These are phyloP conservation scores for Cordyceps farinosa DNA, from an alignment of 2,329 filamentous ascomycete species.

Conservation along the genomic window DNA sequence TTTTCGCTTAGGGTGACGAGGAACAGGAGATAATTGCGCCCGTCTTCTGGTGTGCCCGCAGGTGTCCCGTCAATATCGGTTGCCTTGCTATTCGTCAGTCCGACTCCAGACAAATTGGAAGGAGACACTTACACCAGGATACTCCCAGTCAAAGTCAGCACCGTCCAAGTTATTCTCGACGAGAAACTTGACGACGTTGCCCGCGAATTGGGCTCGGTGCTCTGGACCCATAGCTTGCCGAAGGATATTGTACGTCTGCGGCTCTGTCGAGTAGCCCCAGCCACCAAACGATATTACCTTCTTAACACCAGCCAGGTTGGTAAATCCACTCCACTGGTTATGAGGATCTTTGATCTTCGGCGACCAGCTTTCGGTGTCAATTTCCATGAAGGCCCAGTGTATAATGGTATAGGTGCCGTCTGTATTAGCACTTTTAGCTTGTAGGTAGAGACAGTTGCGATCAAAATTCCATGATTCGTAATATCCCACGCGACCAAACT, in stretches of 20 bases:
- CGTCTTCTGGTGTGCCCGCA: too few relatives aligned
- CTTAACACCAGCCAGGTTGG: conserved; percentile 28
- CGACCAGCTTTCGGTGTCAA: conserved; percentile 23
- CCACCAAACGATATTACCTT: conserved; percentile 36
- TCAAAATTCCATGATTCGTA: conserved; percentile 32
- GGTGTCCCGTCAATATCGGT: too few relatives aligned
- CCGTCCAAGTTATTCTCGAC: conserved; percentile 39
- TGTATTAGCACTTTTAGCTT: conserved; percentile 24
- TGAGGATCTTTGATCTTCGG: conserved; percentile 23
- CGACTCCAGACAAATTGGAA: too few relatives aligned
- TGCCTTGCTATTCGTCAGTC: too few relatives aligned
- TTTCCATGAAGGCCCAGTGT: conserved; percentile 31
- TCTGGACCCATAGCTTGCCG: conserved; percentile 28
- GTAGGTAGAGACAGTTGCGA: conserved; percentile 30
- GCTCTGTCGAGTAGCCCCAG: conserved; percentile 31
- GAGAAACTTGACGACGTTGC: conserved; percentile 38
- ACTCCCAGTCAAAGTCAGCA: conserved; percentile 48
- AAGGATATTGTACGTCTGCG: conserved; percentile 27
- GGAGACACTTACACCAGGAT: conserved; percentile 30
- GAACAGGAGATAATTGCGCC: conserved; percentile 8
- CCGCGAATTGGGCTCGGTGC: conserved; percentile 37
- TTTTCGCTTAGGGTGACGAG: not conserved
- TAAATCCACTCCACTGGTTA: conserved; percentile 29
- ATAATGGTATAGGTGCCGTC: conserved; percentile 25
- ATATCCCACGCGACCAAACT: conserved; percentile 29